Conservation (phyloP, 2,329 filamentous ascomycete genomes). For the Talaromyces sp. region DNA sequence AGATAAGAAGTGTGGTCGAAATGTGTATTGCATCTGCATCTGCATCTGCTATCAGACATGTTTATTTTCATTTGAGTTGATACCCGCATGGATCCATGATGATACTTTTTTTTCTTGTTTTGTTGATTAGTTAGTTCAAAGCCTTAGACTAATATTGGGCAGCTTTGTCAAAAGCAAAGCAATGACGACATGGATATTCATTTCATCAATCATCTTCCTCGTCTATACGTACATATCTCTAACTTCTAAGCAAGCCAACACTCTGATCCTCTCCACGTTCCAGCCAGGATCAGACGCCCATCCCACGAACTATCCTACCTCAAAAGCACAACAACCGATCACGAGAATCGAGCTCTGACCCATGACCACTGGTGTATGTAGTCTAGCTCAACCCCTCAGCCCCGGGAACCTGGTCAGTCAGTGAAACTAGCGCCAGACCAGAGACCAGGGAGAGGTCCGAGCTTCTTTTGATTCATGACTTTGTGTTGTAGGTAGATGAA, state of each 20-base stretch:
- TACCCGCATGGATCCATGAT: constrained; percentile 10
- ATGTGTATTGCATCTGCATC: neutral
- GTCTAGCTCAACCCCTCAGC: neutral
- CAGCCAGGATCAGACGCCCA: neutral
- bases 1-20: neutral
- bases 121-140: neutral
- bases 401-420: neutral
- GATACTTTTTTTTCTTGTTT: constrained; percentile 18
- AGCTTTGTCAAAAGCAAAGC: neutral
- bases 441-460: neutral
- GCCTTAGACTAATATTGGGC: neutral
- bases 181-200: constrained; percentile 1
- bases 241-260: too few relatives aligned
- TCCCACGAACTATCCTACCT: neutral
- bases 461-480: neutral
- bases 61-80: neutral
- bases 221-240: too few relatives aligned
- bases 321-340: neutral
- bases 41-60: neutral
- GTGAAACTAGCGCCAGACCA: constrained; percentile 3
- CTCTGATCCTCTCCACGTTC: neutral
- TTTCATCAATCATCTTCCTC: neutral
- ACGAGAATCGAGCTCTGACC: constrained; percentile 1
- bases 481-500: neutral
- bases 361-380: neutral